phyloP scores from a whole-genome alignment of 176 grass and related monocot species.

The Musa beccarii region DNA sequence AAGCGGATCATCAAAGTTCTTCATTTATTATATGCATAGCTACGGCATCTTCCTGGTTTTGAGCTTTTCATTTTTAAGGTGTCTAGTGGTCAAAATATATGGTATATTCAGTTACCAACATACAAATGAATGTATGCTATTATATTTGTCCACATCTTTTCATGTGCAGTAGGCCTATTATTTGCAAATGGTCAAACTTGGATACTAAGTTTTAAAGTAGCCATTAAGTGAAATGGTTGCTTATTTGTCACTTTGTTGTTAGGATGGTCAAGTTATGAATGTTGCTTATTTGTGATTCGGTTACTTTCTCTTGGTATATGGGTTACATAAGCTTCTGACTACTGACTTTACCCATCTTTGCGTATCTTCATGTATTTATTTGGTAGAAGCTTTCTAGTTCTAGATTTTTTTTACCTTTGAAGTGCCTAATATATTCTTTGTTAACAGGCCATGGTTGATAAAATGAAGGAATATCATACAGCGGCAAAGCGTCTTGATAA shows the following conservation, averaged over 20 bases:
- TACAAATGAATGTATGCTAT: neutral
- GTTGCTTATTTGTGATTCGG: neutral
- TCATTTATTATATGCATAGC: neutral
- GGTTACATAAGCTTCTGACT: neutral
- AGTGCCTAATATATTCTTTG: conserved; percentile 9
- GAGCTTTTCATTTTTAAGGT: neutral
- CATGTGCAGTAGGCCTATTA: neutral
- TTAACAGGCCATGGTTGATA: conserved; percentile 46
- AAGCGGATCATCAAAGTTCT: neutral
- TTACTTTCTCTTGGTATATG: neutral
- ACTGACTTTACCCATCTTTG: neutral
- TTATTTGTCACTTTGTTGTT: neutral
- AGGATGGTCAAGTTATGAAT: neutral
- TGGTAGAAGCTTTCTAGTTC: neutral
- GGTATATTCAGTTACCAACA: neutral
- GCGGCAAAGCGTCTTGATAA: conserved; percentile 79
- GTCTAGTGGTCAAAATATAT: neutral
- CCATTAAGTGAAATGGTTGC: neutral
- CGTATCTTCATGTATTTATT: neutral
- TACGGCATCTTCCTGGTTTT: neutral
- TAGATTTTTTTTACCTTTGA: neutral
- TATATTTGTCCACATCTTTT: neutral
- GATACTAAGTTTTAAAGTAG: neutral
- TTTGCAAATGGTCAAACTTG: neutral
- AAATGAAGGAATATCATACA: conserved; percentile 62